Base-by-base conservation (phyloP, 2,329 filamentous ascomycete species). In the Coniochaeta sp. region DNA sequence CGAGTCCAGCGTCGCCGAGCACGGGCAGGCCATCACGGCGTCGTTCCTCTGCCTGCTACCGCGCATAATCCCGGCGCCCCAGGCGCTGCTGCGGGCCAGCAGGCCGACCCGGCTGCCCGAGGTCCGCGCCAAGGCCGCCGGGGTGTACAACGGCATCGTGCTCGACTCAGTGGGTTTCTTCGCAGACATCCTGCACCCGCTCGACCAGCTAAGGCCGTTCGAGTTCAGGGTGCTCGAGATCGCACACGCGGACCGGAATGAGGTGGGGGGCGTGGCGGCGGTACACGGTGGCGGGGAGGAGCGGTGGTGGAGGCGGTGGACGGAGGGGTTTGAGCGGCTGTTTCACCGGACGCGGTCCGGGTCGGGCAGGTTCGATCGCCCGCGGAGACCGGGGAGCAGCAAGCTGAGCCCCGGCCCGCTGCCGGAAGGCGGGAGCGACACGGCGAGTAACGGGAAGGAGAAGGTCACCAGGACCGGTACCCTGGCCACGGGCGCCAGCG, bases 11-110 rank as follows among this genome's bases (percentile, higher is more conserved):
- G 83, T 87, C 62, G 76, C 79, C 50, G 80, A 82, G 62, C 83
- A 86, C 66, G 74, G 80, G 1, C 84, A 86, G 68, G 76, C 81
- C 57, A 79, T 86, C 62, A 86, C 83, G 2, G 79, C 83, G n/a
- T 83, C 81, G 10, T 75, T 78, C 62, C 75, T 83, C 36, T 84
- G 82, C 64, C 76, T 83, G 42, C 74, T 87, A 3, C 85, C 85
- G 30, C 80, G 84, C 56, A 78, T 87, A 58, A 78, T 87, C 30
- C 85, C 84, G 9, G 85, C 85, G 1, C 84, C 85, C 0, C 84
- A 87, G 70, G 81, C 81, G 55, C 75, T 88, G n/a, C 73, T 87
- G 55, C 83, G 82, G 61, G 77, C 83, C 10, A 73, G 75, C 24
- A 79, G 84, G 2, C 82, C 82, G 8, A 74, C 73, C 30, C 78